Evolutionary conservation across 2,329 filamentous ascomycete species (phyloP), one percentile per base, ranked within the genome.

Genomic region (Neofusicoccum laricinum): DNA sequence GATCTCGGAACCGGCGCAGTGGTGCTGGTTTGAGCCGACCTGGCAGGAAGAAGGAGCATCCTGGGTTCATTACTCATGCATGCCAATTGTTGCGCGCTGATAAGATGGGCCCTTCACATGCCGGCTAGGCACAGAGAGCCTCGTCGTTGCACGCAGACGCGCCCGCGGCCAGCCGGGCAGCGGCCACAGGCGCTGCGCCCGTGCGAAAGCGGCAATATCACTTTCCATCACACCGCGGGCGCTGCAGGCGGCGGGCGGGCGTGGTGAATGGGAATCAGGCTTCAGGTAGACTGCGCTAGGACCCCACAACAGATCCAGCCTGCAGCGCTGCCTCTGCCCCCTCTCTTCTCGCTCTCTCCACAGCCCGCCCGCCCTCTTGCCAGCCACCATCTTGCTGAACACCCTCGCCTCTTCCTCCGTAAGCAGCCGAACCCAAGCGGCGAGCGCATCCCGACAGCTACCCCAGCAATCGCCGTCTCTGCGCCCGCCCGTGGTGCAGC

Each of bases 381-480:
- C 25, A 30, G 25, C 25, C 25, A 30, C 25, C 21, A 21, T 38
- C 32, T 43, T 15, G 40, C 40, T 43, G 40, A 53, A 30, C 40
- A 59, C 38, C 55, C 55, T 59, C 55, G 55, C 46, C 55, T 36
- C 55, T 36, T 30, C 19, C 32, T 59, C 55, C 25, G 55, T 59
- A 45, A 59, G 55, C 55, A 45, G 25, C 55, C 55, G 30, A 36
- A 51, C 49, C 49, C 25, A 30, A 51, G 49, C 32, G n/a, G 49
- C 58, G 43, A 17, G 43, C 58, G 32, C 43, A 14, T n/a, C 58
- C 15, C n/a, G 10, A 34, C 59, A 38, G 36, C 43, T 25, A n/a
- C 34, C 45, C 46, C 45, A 36, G 43, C 59, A 40, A 21, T 51
- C 49, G 59, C 50, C 41, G 38, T 50, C 61, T 30, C 48, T 38